Base-by-base conservation (phyloP, 805 yeast genomes). In the Lachancea fermentati region DNA sequence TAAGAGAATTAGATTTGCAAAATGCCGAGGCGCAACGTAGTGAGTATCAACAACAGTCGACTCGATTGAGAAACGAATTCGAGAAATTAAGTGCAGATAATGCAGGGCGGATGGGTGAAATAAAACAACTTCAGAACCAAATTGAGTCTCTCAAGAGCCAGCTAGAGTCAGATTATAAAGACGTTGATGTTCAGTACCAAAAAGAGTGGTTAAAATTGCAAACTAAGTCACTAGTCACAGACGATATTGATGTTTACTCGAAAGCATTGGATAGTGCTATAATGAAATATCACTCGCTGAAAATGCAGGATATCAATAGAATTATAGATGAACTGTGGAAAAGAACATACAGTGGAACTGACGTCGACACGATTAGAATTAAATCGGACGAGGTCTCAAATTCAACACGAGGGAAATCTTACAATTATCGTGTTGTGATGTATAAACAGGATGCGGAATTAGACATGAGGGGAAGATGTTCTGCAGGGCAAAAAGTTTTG, bases 381-480 rank as follows among this genome's bases (percentile, higher is more conserved):
- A 74, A 80, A 49, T 83, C 95, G 30, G 97, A 91, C 51, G 81
- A 79, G 43, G 71, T 66, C 8, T 52, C 56, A 5, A 54, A 50
- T 33, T 47, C 57, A 11, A 59, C 57, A 33, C 60, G 72, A 17
- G 75, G 76, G 31, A 67, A 94, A 42, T 76, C 93, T 1, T 91
- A 89, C 60, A 89, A 91, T 57, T 91, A 91, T 56, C 70, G 97
- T 29, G 97, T 93, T 14, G 95, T 89, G 16, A 93, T 93, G 98
- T 79, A 80, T 44, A 93, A 93, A 58, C 86, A 84, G 54, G 91
- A 85, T 44, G 84, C 81, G 1, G 97, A 93, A 60, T 67, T 93
- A 35, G 99, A 93, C 57, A 93, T 93, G 99, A 75, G 99, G 46
- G 99, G 98, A 0, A 68, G 98, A 43, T 93, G 99, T 60, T 86